Evolutionary conservation across 768 basidiomycete genomes (phyloP).

Genomic region (Russula abietina): DNA sequence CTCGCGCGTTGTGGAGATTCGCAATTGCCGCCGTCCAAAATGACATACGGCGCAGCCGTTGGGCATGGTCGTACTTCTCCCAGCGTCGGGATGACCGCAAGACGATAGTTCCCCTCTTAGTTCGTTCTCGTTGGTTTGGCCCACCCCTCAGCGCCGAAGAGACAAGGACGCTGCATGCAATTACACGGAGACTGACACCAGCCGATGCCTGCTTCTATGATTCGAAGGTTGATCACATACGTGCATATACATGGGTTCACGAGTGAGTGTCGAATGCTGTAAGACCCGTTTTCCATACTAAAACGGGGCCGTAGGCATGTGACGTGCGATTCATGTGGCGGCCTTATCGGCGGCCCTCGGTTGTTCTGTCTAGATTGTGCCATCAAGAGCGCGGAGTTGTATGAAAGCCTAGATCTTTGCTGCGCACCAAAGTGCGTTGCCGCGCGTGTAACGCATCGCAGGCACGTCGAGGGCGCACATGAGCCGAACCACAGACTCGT

Average conservation of each 20-base stretch:
- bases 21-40: slow-evolving; percentile 28
- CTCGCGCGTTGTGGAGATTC: slow-evolving; percentile 31
- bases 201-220: slow-evolving; percentile 29
- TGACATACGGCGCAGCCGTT: slow-evolving; percentile 27
- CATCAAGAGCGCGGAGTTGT: slow-evolving; percentile 9
- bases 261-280: slow-evolving; percentile 15
- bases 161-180: slow-evolving; percentile 14
- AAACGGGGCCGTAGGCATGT: slow-evolving; percentile 13
- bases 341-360: slow-evolving; percentile 29
- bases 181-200: slow-evolving; percentile 24
- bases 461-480: slow-evolving; percentile 26
- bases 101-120: slow-evolving; percentile 28
- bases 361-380: slow-evolving; percentile 32
- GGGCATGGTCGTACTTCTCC: slow-evolving; percentile 32
- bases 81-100: slow-evolving; percentile 29
- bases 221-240: slow-evolving; percentile 22
- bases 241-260: slow-evolving; percentile 27
- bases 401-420: slow-evolving; percentile 32
- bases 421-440: slow-evolving; percentile 26
- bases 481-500: slow-evolving; percentile 31
- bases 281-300: not conserved
- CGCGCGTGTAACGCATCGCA: slow-evolving; percentile 15
- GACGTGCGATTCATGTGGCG: slow-evolving; percentile 29
- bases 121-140: slow-evolving; percentile 27
- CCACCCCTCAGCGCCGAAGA: slow-evolving; percentile 23